Evolutionary conservation across 2,329 filamentous ascomycete genomes (phyloP).

Genomic region (Periconia sp.): DNA sequence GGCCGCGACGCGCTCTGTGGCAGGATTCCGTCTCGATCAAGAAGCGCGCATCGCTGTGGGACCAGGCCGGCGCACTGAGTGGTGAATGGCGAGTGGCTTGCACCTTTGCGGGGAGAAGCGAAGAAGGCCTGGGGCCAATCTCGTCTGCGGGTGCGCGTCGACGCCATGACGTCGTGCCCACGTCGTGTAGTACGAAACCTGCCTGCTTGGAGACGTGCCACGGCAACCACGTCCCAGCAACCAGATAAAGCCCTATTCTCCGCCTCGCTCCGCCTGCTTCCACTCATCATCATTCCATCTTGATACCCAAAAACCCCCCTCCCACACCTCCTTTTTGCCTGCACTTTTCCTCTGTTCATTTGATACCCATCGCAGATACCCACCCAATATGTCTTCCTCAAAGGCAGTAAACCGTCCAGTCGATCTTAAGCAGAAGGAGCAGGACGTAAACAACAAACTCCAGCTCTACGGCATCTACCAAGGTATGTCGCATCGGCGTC

Average conservation of each 20-base stretch:
- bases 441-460: slow-evolving; percentile 88
- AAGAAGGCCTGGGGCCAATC: too few species aligned
- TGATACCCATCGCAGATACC: slow-evolving; percentile 12
- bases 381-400: slow-evolving; percentile 10
- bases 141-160: too few species aligned
- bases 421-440: slow-evolving; percentile 77
- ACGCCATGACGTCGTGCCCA: slow-evolving; percentile 11
- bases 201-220: slow-evolving; percentile 6
- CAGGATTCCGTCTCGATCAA: too few species aligned
- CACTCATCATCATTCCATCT: slow-evolving; percentile 1
- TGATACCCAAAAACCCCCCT: slow-evolving; percentile 9
- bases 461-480: slow-evolving; percentile 90
- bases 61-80: too few species aligned
- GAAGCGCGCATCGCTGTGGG: too few species aligned
- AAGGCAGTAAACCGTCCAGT: slow-evolving; percentile 72
- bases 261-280: slow-evolving; percentile 1
- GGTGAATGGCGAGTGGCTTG: too few species aligned
- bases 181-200: slow-evolving; percentile 8
- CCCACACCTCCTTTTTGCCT: neutral
- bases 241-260: slow-evolving; percentile 10
- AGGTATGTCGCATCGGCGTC: slow-evolving; percentile 51
- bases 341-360: slow-evolving; percentile 3
- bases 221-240: slow-evolving; percentile 8
- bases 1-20: too few species aligned
- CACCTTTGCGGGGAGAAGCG: too few species aligned